Evolutionary conservation across 2,329 filamentous ascomycete species (phyloP).

Genomic region (Geosmithia morbida): DNA sequence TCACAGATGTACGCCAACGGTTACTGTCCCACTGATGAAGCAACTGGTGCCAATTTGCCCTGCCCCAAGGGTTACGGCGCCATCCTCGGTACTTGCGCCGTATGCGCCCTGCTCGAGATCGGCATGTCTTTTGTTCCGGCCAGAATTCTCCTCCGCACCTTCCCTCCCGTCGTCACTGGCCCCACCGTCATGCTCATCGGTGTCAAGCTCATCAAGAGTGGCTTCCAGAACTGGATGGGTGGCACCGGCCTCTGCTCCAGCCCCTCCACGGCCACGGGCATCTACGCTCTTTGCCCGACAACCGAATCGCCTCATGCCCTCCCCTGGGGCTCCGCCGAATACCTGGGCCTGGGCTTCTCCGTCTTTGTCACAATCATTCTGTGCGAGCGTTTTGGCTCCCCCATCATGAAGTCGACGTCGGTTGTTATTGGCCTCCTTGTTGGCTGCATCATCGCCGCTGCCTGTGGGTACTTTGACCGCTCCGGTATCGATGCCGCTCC

Average conservation of each 20-base stretch:
- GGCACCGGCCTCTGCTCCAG: slow-evolving; percentile 46
- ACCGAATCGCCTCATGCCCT: slow-evolving; percentile 56
- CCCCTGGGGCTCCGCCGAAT: slow-evolving; percentile 67
- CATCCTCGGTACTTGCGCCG: slow-evolving; percentile 53
- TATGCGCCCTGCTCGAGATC: slow-evolving; percentile 56
- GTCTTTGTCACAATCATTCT: slow-evolving; percentile 70
- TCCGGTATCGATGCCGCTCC: slow-evolving; percentile 58
- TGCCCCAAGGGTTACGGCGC: slow-evolving; percentile 64
- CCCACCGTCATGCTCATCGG: slow-evolving; percentile 60
- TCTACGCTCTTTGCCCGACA: slow-evolving; percentile 51
- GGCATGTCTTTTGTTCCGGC: slow-evolving; percentile 62
- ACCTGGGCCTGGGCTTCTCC: slow-evolving; percentile 63
- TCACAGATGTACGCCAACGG: slow-evolving; percentile 67
- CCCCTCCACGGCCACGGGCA: slow-evolving; percentile 30
- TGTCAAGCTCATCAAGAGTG: slow-evolving; percentile 54
- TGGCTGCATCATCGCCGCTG: slow-evolving; percentile 67
- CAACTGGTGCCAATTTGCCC: slow-evolving; percentile 48
- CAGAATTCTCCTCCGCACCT: slow-evolving; percentile 52
- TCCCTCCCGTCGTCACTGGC: slow-evolving; percentile 67
- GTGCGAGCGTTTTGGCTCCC: slow-evolving; percentile 67
- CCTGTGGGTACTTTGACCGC: slow-evolving; percentile 65
- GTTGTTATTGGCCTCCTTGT: slow-evolving; percentile 61
- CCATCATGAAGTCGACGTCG: slow-evolving; percentile 71
- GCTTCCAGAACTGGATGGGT: slow-evolving; percentile 67
- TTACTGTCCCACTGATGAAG: slow-evolving; percentile 42